Evolutionary conservation across 768 basidiomycete genomes (phyloP), one percentile per base, ranked within the genome.

Genomic region (Sporobolomyces pararoseus): DNA sequence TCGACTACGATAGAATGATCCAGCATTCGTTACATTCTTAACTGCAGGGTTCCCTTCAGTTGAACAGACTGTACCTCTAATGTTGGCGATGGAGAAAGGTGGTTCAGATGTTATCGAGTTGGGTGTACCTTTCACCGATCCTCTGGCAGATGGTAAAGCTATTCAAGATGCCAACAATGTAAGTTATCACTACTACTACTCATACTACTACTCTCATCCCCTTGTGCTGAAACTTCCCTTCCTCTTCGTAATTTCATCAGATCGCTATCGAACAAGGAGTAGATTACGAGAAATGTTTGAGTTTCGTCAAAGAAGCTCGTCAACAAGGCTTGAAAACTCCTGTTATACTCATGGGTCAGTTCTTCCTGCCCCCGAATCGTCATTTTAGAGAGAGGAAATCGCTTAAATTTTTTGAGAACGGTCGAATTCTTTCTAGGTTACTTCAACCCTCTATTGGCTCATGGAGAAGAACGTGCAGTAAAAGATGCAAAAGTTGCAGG

Each of bases 121-220:
- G 23, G 95, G 95, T 23, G 85, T 97, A 34, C 92, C 94, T 0
- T 97, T 95, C 82, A 94, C 90, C 63, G 95, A 97, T 81, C 95
- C 94, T 25, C 90, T 92, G 75, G 94, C 92, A 3, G 95, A 99
- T 80, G 95, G 95, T 0, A 90, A 90, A 31, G 87, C 86, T 4
- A 96, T 99, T 70, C 95, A 99, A 78, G 88, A 88, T 70, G 85
- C 90, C 17, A 98, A 97, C 79, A 90, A 89, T n/a, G 95, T 92
- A 69, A 31, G 69, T 62, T 39, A 1, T 42, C 39, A 9, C 39
- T 42, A 9, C 17, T 17, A 4, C 0, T 16, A 37, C 9, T 12
- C 29, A 32, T 31, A 29, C 4, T 39, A 23, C 51, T 25, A 29
- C 9, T 32, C 19, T 2, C 25, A 42, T 42, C 9, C 39, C 17